Conservation (phyloP, 306 rosid species). For the Cicer bijugum region DNA sequence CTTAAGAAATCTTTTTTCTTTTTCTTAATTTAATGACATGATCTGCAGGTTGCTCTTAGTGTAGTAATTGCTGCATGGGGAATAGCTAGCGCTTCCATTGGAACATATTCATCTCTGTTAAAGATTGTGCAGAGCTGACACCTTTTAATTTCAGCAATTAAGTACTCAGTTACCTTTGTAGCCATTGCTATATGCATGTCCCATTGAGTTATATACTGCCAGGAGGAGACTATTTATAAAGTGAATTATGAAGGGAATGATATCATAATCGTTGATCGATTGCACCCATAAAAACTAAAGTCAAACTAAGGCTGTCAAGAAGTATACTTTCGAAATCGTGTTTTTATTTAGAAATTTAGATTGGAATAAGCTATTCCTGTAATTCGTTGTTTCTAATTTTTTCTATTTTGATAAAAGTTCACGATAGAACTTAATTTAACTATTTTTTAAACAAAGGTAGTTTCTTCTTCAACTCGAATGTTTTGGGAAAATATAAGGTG, state of each 20-base stretch:
- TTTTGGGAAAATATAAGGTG: no score
- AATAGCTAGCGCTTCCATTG: conserved; percentile 53
- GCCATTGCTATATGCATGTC: conserved; percentile 7
- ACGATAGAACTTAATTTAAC: no score
- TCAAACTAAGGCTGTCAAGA: background rate
- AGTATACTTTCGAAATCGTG: no score
- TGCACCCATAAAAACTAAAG: conserved; percentile 1
- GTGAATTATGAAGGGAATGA: background rate
- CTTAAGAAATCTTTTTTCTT: background rate
- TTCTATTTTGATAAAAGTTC: no score
- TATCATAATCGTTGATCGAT: background rate
- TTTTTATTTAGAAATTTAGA: no score
- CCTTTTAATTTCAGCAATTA: background rate
- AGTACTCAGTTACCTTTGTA: background rate
- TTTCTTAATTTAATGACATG: background rate
- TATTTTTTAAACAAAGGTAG: no score
- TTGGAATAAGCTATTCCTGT: no score
- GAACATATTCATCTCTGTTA: conserved; percentile 66
- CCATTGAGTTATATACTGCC: background rate
- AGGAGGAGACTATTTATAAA: no score
- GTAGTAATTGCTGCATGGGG: conserved; percentile 54
- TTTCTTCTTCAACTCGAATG: no score
- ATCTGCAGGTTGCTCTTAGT: conserved; percentile 57
- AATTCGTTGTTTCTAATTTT: no score
- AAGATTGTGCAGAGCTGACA: conserved; percentile 46